Evolutionary conservation across 306 rosid species (phyloP).

Genomic region (Astragalus membranaceus): DNA sequence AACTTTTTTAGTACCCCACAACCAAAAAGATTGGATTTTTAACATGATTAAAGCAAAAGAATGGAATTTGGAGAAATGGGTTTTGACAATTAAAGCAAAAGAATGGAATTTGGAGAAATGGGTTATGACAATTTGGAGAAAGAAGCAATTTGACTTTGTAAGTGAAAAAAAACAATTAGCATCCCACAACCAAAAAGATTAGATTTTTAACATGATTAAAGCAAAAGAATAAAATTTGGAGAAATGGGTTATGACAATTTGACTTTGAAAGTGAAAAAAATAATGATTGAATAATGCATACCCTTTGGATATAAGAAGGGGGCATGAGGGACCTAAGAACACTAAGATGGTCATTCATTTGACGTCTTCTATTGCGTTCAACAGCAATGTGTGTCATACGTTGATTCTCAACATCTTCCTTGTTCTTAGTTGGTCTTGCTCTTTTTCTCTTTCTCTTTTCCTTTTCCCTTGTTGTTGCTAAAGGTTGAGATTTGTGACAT

Average conservation of each 20-base stretch:
- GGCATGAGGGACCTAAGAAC: constrained; percentile 92
- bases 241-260: constrained; percentile 3
- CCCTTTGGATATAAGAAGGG: constrained; percentile 72
- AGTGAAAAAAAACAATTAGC: not conserved
- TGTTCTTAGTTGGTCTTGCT: constrained; percentile 64
- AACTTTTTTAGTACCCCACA: not conserved
- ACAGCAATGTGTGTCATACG: constrained; percentile 96
- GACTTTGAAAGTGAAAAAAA: not conserved
- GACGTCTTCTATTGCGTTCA: constrained; percentile 85
- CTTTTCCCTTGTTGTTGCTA: constrained; percentile 32
- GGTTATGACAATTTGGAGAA: not conserved
- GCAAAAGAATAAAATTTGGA: constrained; percentile 1
- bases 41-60: not conserved
- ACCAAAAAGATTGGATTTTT: constrained; percentile 9
- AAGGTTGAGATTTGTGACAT: constrained; percentile 21
- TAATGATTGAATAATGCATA: constrained; percentile 13
- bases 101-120: not conserved
- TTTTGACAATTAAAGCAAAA: constrained; percentile 3
- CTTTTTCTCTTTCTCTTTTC: constrained; percentile 81
- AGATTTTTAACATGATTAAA: constrained; percentile 18
- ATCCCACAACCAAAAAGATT: no score
- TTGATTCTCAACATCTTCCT: constrained; percentile 89
- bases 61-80: constrained; percentile 3
- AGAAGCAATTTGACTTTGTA: not conserved
- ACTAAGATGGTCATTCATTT: constrained; percentile 92